A percentile compares a stretch with the other conserved stretches of the same genome.
Evolutionary conservation across 1,139 yeast species (phyloP).

Genomic region (Ashbya aceris): DNA sequence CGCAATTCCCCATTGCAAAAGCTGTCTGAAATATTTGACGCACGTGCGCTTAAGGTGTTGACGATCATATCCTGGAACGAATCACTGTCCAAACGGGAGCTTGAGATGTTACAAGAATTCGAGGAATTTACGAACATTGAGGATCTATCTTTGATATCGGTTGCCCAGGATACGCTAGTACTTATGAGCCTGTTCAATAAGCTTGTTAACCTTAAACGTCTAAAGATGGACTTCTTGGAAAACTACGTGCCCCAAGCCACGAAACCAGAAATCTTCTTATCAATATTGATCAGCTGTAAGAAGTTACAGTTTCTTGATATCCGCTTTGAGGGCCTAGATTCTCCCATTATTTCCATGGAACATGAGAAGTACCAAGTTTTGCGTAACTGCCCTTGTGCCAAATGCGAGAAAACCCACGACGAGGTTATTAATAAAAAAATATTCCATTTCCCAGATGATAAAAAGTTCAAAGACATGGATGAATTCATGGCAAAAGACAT

Average conservation of each 20-base stretch:
- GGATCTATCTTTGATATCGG: constrained; percentile 35
- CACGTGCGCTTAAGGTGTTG: constrained; percentile 28
- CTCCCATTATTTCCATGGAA: constrained; percentile 26
- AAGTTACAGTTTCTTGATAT: constrained; percentile 33
- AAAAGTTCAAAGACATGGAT: constrained; percentile 23
- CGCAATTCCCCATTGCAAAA: constrained; percentile 14
- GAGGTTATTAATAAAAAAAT: constrained; percentile 28
- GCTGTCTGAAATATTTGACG: constrained; percentile 32
- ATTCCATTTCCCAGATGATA: constrained; percentile 26
- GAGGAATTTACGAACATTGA: constrained; percentile 29
- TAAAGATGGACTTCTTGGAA: constrained; percentile 34
- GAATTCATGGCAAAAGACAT: constrained; percentile 30
- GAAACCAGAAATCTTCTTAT: constrained; percentile 27
- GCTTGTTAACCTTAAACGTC: constrained; percentile 28
- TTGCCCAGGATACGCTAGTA: constrained; percentile 27
- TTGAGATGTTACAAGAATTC: constrained; percentile 31
- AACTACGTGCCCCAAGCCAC: constrained; percentile 29
- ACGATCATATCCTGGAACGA: constrained; percentile 37
- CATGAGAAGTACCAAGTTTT: constrained; percentile 23
- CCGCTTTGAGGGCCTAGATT: constrained; percentile 31
- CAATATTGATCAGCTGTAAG: constrained; percentile 29
- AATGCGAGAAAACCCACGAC: constrained; percentile 24
- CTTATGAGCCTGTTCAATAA: constrained; percentile 27
- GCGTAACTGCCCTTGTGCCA: constrained; percentile 30
- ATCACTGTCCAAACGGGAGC: constrained; percentile 23